Base-by-base conservation (phyloP, 352 stramenopile species). In the Phytophthora podocarpi region DNA sequence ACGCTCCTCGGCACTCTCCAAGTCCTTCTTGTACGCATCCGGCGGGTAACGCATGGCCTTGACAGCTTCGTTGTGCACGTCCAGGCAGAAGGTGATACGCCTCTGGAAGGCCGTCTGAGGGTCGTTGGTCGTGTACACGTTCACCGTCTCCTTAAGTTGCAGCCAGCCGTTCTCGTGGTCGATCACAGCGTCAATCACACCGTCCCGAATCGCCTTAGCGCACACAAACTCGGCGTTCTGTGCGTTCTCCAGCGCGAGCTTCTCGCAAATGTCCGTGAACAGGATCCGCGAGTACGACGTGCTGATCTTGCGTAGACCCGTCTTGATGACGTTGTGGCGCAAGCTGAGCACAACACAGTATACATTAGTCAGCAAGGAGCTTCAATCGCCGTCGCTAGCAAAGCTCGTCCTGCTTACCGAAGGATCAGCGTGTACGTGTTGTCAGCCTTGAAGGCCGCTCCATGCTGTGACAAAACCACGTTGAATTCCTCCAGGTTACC, bases 271-370 rank as follows among this genome's bases (percentile, higher is more conserved):
- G 72, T 99, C 97, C 26, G 59, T 57, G 69, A 95, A 96, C 32
- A 76, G 73, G 47, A 95, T 91, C 18, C 89, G 88, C 59, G 84
- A 97, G 79, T 99, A 99, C 72, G 92, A 98, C 18, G 95, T 90
- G 71, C 96, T 98, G 63, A 99, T 97, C 64, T 98, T 98, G 56
- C 97, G 89, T 35, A 99, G 86, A 57, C 97, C 97, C 1, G 96
- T 98, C 87, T 99, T 99, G 67, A 99, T 98, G 18, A 99, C 97
- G 65, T 98, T 98, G 76, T 99, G 97, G 24, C 94, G 91, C 70
- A 99, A 79, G 21, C 85, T 94, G 53, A 6, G 13, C 60, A 28
- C 24, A 43, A 6, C 20, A 59, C 28, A 39, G 12, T 20, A 20
- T 11, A 36, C 27, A 46, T 60, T 30, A 55, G 31, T 59, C 13